These are phyloP conservation scores for Cladosporium sp. DNA, from an alignment of 2,329 filamentous ascomycete genomes.

Conservation along the genomic window DNA sequence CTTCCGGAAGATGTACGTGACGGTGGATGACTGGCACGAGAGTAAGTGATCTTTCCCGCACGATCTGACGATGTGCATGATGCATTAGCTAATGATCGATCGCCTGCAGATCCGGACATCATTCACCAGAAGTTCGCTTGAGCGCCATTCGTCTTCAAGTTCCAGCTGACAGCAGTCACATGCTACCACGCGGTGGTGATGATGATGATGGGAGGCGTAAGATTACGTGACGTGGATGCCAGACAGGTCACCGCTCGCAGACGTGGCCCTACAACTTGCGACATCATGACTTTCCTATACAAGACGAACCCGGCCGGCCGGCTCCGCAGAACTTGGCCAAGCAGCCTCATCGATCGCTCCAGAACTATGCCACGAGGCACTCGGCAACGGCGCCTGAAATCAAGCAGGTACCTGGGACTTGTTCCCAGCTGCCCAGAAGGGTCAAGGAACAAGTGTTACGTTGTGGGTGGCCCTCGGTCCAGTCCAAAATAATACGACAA, in stretches of 20 bases:
- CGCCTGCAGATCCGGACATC: constrained; percentile 72
- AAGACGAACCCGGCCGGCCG: constrained; percentile 8
- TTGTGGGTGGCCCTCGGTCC: background rate
- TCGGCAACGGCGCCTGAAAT: background rate
- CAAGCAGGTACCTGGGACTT: background rate
- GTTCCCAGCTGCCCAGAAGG: background rate
- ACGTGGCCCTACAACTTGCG: background rate
- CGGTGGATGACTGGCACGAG: constrained; percentile 99
- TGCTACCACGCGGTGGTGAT: background rate
- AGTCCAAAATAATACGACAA: background rate
- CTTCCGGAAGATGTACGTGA: constrained; percentile 99
- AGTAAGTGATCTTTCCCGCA: constrained; percentile 42
- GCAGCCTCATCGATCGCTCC: constrained; percentile 9
- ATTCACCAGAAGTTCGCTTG: constrained; percentile 97
- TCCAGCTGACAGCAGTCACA: constrained; percentile 20
- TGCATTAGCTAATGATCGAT: constrained; percentile 17
- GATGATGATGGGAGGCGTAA: background rate
- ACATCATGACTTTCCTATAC: constrained; percentile 7
- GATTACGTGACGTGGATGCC: background rate
- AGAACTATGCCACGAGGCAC: constrained; percentile 16
- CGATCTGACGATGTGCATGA: constrained; percentile 4
- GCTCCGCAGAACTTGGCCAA: constrained; percentile 15
- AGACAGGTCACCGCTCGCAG: background rate
- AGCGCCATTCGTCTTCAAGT: background rate
- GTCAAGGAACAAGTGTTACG: constrained; percentile 7